A percentile compares a stretch with the other conserved stretches of the same genome.
These are phyloP conservation scores for Fusarium sp. DNA, from an alignment of 2,329 filamentous ascomycete genomes.

Conservation along the genomic window DNA sequence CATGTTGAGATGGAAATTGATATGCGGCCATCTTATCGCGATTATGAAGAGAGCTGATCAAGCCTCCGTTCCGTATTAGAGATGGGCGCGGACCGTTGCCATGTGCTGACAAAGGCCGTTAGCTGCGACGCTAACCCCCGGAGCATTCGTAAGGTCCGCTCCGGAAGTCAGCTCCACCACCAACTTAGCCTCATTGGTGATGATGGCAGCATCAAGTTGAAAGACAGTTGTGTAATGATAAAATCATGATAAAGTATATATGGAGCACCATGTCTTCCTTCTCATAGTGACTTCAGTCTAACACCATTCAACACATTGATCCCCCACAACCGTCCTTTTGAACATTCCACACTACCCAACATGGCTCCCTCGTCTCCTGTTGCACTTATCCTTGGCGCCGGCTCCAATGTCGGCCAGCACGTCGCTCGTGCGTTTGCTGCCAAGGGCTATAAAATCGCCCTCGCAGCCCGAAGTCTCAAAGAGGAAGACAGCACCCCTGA, in stretches of 20 bases:
- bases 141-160: constrained; percentile 23
- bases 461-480: constrained; percentile 38
- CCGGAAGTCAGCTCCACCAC: neutral
- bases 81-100: neutral
- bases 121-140: constrained; percentile 1
- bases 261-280: neutral
- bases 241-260: neutral
- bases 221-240: neutral
- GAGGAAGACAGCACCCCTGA: constrained; percentile 38
- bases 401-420: constrained; percentile 39
- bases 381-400: constrained; percentile 46
- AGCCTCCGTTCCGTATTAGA: neutral
- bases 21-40: too few species aligned
- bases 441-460: constrained; percentile 44
- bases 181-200: neutral
- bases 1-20: too few species aligned
- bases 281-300: neutral
- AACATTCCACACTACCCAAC: neutral
- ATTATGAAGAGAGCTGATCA: too few species aligned
- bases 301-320: neutral
- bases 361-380: constrained; percentile 22
- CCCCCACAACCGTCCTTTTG: too few species aligned
- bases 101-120: constrained; percentile 2
- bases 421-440: constrained; percentile 40
- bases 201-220: neutral